These are phyloP conservation scores for Phyllosticta paracitricarpa DNA, from an alignment of 2,329 filamentous ascomycete species.

Conservation along the genomic window DNA sequence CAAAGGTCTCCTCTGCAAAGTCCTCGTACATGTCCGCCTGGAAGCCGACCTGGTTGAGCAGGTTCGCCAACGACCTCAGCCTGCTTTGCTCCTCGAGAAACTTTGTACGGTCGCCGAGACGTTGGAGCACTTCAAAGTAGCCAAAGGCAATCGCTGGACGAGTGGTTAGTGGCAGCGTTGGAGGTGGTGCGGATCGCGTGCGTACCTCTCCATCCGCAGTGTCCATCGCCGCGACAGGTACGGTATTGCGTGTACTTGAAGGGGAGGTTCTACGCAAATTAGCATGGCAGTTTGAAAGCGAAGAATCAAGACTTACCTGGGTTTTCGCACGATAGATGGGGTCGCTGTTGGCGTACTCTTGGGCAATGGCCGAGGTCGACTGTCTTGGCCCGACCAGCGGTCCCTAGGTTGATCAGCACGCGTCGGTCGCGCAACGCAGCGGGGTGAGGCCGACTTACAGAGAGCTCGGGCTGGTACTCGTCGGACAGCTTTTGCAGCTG, in stretches of 20 bases:
- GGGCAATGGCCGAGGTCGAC: conserved; percentile 65
- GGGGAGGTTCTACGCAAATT: conserved; percentile 56
- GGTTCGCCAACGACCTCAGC: conserved; percentile 59
- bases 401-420: conserved; percentile 46
- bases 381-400: conserved; percentile 71
- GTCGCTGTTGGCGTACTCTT: conserved; percentile 84
- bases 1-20: conserved; percentile 66
- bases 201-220: conserved; percentile 96
- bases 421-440: neutral
- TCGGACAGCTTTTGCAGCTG: conserved; percentile 53
- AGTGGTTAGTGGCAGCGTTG: conserved; percentile 19
- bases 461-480: conserved; percentile 48
- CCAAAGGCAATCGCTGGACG: conserved; percentile 73
- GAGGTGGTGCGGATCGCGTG: conserved; percentile 10
- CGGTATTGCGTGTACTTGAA: conserved; percentile 81
- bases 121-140: conserved; percentile 80
- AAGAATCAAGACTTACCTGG: conserved; percentile 46
- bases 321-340: conserved; percentile 80
- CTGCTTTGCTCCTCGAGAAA: conserved; percentile 63
- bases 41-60: conserved; percentile 61
- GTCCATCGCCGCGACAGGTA: conserved; percentile 81
- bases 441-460: conserved; percentile 33
- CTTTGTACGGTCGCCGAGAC: conserved; percentile 52
- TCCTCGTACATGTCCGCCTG: conserved; percentile 65
- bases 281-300: neutral